Evolutionary conservation across 148 eudicot genomes (phyloP).

Genomic region (Beta vulgaris): DNA sequence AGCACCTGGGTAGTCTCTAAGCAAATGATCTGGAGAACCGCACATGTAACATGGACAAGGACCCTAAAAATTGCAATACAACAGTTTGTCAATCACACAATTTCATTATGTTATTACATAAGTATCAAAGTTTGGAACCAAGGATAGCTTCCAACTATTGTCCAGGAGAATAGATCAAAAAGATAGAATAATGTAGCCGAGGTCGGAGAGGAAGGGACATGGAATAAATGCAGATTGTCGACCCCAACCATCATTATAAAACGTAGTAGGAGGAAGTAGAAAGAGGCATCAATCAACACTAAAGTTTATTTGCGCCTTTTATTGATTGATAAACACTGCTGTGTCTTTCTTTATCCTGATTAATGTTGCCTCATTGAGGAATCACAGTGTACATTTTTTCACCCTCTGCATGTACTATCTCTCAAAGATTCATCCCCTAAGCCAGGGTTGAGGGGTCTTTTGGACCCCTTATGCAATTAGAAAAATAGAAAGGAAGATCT

Average conservation of each 20-base stretch:
- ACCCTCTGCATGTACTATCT: not conserved
- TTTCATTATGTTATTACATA: not conserved
- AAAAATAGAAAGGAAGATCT: not conserved
- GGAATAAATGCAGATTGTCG: not conserved
- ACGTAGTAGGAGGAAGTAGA: not conserved
- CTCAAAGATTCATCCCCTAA: not conserved
- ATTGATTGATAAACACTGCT: too few species aligned
- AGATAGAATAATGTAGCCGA: not conserved
- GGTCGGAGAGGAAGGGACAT: not conserved
- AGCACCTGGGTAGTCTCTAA: too few species aligned
- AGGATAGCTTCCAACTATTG: not conserved
- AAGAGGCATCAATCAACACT: not conserved
- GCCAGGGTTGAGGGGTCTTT: not conserved
- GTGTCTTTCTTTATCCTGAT: not conserved
- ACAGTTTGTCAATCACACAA: not conserved
- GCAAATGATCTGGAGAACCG: too few species aligned
- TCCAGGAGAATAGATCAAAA: not conserved
- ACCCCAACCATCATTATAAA: not conserved
- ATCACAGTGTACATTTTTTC: not conserved
- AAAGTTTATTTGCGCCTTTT: not conserved
- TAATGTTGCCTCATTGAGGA: not conserved
- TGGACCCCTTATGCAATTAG: not conserved
- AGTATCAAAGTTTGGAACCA: not conserved
- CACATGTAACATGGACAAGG: conserved; percentile 57
- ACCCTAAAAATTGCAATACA: conserved; percentile 44